Evolutionary conservation across 164 flowering plant genomes (phyloP).

Genomic region (Stephania cephalantha): DNA sequence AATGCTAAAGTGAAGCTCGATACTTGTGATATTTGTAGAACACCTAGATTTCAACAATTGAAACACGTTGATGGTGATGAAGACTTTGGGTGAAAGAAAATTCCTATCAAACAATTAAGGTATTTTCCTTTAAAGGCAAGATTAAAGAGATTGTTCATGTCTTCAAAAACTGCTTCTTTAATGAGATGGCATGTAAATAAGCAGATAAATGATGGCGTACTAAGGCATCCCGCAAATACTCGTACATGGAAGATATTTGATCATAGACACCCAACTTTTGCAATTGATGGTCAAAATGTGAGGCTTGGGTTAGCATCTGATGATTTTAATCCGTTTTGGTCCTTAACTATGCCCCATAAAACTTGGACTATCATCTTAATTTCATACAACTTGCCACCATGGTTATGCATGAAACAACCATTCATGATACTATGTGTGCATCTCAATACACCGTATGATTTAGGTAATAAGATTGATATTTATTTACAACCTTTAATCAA

Average conservation of each 20-base stretch:
- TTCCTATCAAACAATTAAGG: not conserved
- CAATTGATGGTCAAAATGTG: not conserved
- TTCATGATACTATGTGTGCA: not conserved
- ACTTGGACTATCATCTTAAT: not conserved
- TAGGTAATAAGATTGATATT: not conserved
- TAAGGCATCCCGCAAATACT: not conserved
- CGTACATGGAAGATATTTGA: not conserved
- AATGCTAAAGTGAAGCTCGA: not conserved
- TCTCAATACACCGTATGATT: not conserved
- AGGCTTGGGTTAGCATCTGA: not conserved
- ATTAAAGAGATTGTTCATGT: not conserved
- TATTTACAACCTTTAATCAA: not conserved
- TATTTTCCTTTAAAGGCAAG: not conserved
- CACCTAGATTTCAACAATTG: not conserved
- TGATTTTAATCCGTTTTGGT: not conserved
- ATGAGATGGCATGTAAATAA: slow-evolving; percentile 1
- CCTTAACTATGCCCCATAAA: not conserved
- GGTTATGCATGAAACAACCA: slow-evolving; percentile 4
- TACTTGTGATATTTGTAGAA: not conserved
- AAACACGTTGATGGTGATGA: no score
- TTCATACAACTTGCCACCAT: not conserved
- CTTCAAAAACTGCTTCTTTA: not conserved
- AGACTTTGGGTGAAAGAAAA: not conserved
- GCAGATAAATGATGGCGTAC: not conserved
- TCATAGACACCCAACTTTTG: not conserved